Evolutionary conservation across 805 yeast species (phyloP), one percentile per base, ranked within the genome.

Genomic region (Candida stauntonica): DNA sequence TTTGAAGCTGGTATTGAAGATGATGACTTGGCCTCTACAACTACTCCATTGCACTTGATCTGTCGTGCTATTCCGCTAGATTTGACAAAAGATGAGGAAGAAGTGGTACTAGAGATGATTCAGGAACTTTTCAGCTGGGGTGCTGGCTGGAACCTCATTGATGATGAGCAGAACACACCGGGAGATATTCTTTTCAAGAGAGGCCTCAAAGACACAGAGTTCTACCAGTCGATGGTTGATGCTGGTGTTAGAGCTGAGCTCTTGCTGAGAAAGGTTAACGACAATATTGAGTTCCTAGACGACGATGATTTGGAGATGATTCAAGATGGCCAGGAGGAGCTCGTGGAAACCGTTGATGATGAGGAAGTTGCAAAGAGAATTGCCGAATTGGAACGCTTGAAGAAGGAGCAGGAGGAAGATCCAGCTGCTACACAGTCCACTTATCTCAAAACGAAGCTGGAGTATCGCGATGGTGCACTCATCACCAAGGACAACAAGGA

Each of bases 211-310:
- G 61, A 53, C 1, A 57, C 66, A 5, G 62, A 63, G 17, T 63
- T 84, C 27, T 77, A 77, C 49, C 54, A 60, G 13, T 50, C 64
- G 35, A 56, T 76, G 32, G 85, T 89, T 1, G 81, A 77, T 43
- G 96, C 96, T 1, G 98, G 98, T 31, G 91, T 86, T 1, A 70
- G 95, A 43, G 93, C 96, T 0, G 97, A 89, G 58, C 67, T 89
- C 27, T 63, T 89, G 16, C 66, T 91, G 45, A 68, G 96, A 44
- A 82, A 81, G 52, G 72, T 88, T 30, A 68, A 73, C 41, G 88
- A 79, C 42, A 65, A 82, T 27, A 40, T 51, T 47, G 89, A 82
- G 55, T 75, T 83, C 44, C 49, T 84, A 7, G 62, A 59, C 20
- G 59, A 56, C 23, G 54, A 44, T 11, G 61, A 31, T 51, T 38